Evolutionary conservation across 2,329 filamentous ascomycete species (phyloP), one percentile per base, ranked within the genome.

Genomic region (Alternaria sp.): DNA sequence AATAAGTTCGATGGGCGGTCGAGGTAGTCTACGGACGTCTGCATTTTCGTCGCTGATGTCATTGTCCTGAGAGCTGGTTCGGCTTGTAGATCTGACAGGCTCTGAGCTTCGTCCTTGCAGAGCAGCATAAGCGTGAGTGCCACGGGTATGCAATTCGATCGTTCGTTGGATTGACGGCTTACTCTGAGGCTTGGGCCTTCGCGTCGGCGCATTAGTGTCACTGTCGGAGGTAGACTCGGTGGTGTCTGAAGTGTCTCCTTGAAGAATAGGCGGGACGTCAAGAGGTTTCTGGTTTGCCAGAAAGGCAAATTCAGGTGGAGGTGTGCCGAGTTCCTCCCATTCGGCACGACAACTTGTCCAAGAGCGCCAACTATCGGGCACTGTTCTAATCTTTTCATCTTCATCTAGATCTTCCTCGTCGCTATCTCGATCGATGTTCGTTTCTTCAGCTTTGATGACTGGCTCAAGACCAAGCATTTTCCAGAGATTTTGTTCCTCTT

Each of bases 401-500:
- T 43, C 34, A 25, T 62, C 53, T 36, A 36, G 2, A 28, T 49
- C 38, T 12, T 58, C 32, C 10, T 62, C 49, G 8, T 66, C 55
- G 22, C n/a, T 30, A 74, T 78, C 60, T 75, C 71, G 36, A 65
- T 55, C 74, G 16, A 11, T 71, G 54, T 65, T 71, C 30, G 61
- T 55, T 45, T 68, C 60, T 9, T 65, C 41, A 14, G 68, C 20
- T 20, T 61, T 36, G 25, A 67, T 38, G 53, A 69, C 28, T 14
- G 65, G 41, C 55, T 52, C 66, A 27, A 77, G 59, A 30, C 76
- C 77, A 3, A 88, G 75, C 2, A 82, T 57, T 1, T 72, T 62
- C 79, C 83, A 83, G 4, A 88, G 71, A 4, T 71, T 70, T 1
- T 71, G 57, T 67, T 87, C 85, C 66, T 85, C 84, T 20, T 70